phyloP scores from a whole-genome alignment of 306 rosid species.

The Potentilla sterilis region DNA sequence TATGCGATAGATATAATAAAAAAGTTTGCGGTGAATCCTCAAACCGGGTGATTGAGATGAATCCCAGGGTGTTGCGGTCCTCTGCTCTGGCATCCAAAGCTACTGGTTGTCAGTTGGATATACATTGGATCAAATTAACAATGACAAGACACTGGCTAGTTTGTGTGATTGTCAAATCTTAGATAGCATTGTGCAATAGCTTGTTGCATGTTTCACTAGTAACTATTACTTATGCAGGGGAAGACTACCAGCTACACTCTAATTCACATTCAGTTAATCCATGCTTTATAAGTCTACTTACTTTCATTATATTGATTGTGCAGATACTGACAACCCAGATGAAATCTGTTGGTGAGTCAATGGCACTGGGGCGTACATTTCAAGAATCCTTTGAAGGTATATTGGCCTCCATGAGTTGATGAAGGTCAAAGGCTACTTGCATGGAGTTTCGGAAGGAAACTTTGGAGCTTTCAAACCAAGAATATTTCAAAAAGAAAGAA shows the following conservation, averaged over 20 bases:
- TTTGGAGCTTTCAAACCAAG: too few relatives aligned
- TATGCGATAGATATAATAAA: slow-evolving; percentile 66
- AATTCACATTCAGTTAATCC: not conserved
- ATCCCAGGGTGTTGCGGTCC: slow-evolving; percentile 92
- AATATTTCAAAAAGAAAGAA: too few relatives aligned
- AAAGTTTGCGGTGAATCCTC: slow-evolving; percentile 87
- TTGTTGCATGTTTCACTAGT: not conserved
- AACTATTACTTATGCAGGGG: not conserved
- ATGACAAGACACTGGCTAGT: slow-evolving; percentile 96
- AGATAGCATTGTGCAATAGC: not conserved
- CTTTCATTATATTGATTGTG: slow-evolving; percentile 27
- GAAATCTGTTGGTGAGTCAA: slow-evolving; percentile 97
- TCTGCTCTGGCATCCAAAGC: slow-evolving; percentile 94
- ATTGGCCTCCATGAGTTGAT: too few relatives aligned
- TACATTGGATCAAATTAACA: slow-evolving; percentile 84
- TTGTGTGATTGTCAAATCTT: slow-evolving; percentile 22
- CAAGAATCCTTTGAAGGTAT: slow-evolving; percentile 97
- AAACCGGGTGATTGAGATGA: slow-evolving; percentile 93
- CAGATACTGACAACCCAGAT: slow-evolving; percentile 94
- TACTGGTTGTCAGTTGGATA: slow-evolving; percentile 91
- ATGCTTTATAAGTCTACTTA: not conserved
- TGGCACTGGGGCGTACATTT: slow-evolving; percentile 93
- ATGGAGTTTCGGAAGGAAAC: too few relatives aligned
- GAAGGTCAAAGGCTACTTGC: too few relatives aligned
- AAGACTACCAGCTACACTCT: not conserved